Evolutionary conservation across 1,284 basidiomycete genomes (phyloP), one percentile per base, ranked within the genome.

Genomic region (Trichosporon sp.): DNA sequence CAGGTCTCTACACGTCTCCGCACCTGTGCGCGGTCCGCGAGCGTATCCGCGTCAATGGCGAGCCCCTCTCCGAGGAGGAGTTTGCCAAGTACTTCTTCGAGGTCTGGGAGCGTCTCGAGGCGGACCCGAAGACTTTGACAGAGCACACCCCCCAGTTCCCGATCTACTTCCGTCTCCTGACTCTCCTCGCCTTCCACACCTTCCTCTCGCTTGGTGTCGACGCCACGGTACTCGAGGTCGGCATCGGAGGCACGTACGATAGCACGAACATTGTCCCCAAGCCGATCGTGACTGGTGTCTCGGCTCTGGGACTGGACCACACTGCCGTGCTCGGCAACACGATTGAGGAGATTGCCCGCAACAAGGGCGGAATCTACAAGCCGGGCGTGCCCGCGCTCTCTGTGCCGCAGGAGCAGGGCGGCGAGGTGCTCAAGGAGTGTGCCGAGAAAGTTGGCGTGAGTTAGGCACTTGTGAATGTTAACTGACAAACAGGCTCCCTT

Each of bases 361-460:
- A 99, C 80, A 99, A 99, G 82, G 94, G 91, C 32, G 97, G 97
- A 1, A 99, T 99, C 69, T 99, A 92, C 85, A 99, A 99, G 87
- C 84, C 89, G 80, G 91, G 89, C 31, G 92, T 92, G 0, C 92
- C 93, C 0, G 97, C 97, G 1, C 86, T 96, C 66, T 91, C 91
- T 1, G 92, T 97, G 4, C 83, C 88, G 61, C 94, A 98, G 80
- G 81, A 82, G 14, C 90, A 90, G 2, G 92, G 89, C 0, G 84
- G 92, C 77, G 85, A 87, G 37, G 89, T 93, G 14, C 86, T 99
- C 38, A 82, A 86, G 74, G 83, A 89, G 66, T 87, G 89, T 68
- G 93, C 95, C 0, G 80, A 84, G 51, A 90, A 91, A 72, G 85
- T 90, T 19, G 87, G 90, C 83, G 92, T 90, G 54, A 72, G 80